phyloP scores from a whole-genome alignment of 805 yeast genomes.

The Yamadazyma olivae region DNA sequence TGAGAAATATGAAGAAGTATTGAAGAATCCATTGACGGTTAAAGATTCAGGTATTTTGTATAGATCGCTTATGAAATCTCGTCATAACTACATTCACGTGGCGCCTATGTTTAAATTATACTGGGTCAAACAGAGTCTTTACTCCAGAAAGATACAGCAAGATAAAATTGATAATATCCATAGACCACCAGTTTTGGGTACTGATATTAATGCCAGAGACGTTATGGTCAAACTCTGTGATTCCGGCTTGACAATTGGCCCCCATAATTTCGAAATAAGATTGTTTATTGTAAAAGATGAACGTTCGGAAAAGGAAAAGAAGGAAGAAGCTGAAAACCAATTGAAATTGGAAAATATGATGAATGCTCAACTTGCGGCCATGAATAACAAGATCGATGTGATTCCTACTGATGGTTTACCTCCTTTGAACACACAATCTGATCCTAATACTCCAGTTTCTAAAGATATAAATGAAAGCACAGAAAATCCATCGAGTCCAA shows the following conservation, averaged over 20 bases:
- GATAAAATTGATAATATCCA: slow-evolving; percentile 17
- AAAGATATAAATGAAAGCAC: neutral
- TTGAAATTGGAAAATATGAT: neutral
- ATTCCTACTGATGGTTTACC: neutral
- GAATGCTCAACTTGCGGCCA: neutral
- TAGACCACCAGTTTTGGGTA: slow-evolving; percentile 33
- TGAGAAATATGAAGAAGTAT: slow-evolving; percentile 42
- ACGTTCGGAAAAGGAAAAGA: slow-evolving; percentile 28
- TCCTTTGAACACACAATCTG: no score
- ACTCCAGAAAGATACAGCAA: slow-evolving; percentile 35
- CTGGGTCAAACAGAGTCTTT: slow-evolving; percentile 72
- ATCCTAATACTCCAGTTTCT: neutral
- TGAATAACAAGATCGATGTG: neutral
- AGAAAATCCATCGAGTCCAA: neutral
- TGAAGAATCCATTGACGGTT: slow-evolving; percentile 64
- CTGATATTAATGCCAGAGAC: slow-evolving; percentile 62
- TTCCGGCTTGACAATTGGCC: slow-evolving; percentile 69
- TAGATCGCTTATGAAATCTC: slow-evolving; percentile 67
- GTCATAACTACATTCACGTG: slow-evolving; percentile 56
- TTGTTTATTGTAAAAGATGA: slow-evolving; percentile 86
- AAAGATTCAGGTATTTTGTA: slow-evolving; percentile 73
- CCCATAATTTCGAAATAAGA: slow-evolving; percentile 75
- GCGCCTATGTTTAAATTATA: slow-evolving; percentile 70
- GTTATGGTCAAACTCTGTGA: slow-evolving; percentile 88
- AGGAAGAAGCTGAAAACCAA: neutral